Evolutionary conservation across 306 rosid species (phyloP), one percentile per base, ranked within the genome.

Genomic region (Vigna nakashimae): DNA sequence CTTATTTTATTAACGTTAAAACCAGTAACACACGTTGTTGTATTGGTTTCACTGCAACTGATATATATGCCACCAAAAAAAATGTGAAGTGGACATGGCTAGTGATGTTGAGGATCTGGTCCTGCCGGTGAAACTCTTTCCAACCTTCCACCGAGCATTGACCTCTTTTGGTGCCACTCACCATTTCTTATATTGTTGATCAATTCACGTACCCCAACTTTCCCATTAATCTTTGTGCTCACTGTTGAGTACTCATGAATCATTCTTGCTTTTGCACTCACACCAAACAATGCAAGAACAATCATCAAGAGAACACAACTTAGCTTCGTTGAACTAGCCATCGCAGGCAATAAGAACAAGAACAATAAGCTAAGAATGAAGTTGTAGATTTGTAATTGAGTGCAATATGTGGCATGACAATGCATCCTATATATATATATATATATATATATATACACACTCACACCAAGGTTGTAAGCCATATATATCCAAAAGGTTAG

Each of bases 101-200:
- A 84, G 78, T 82, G 86, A 79, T 87, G 90, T 32, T 79, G 66
- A 36, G 85, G 74, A 77, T 87, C 85, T 30, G 90, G 90, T 18
- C 88, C 88, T 18, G 51, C 56, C 0, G 77, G 77, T 36, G 82
- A 60, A 42, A 60, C 24, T 24, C 82, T 70, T 22, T 60, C 72
- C 71, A 79, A 70, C 18, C 48, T 79, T 46, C 26, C 62, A 57
- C 62, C 77, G 0, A 69, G 65, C 82, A 79, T 70, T 22, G 82
- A 58, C 20, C 82, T 59, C 51, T 71, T 60, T 26, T 46, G 16
- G n/a, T 14, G 56, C 6, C 53, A 46, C 34, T 59, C 71, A 34
- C 45, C 72, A 32, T 70, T 64, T 30, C 30, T 14, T 38, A 38
- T 8, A 38, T 64, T 36, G n/a, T 64, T 64, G 69, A 64, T n/a